Evolutionary conservation across 164 flowering plant genomes (phyloP).

Genomic region (Protea cynaroides): DNA sequence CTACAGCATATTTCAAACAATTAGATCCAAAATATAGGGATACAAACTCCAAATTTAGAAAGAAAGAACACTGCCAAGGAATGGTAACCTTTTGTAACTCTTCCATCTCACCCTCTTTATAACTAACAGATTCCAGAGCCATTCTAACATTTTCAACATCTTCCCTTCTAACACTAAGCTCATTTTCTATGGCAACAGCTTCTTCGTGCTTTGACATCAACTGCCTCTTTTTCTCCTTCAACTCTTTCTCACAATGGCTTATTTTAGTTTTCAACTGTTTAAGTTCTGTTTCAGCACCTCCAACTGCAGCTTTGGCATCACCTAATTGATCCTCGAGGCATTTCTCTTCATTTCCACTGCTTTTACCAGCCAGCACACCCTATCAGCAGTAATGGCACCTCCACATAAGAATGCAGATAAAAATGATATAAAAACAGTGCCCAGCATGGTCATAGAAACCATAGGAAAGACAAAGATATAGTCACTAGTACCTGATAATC

Average conservation of each 20-base stretch:
- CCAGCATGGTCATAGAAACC: neutral
- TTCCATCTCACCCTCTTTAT: slow-evolving; percentile 80
- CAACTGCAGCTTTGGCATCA: slow-evolving; percentile 94
- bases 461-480: slow-evolving; percentile 6
- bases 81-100: slow-evolving; percentile 60
- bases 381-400: slow-evolving; percentile 20
- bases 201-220: slow-evolving; percentile 69
- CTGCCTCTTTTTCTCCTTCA: slow-evolving; percentile 63
- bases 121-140: slow-evolving; percentile 58
- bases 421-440: neutral
- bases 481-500: slow-evolving; percentile 64
- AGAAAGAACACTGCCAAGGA: too few relatives aligned
- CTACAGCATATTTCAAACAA: slow-evolving; percentile 29
- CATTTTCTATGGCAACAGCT: slow-evolving; percentile 71
- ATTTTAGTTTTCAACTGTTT: slow-evolving; percentile 80
- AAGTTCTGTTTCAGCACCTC: slow-evolving; percentile 74
- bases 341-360: slow-evolving; percentile 88
- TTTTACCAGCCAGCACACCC: slow-evolving; percentile 94
- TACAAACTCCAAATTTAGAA: too few relatives aligned
- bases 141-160: slow-evolving; percentile 55
- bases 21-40: neutral
- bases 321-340: slow-evolving; percentile 91
- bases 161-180: slow-evolving; percentile 49
- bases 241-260: slow-evolving; percentile 69
- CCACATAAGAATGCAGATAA: neutral